Evolutionary conservation across 2,329 filamentous ascomycete genomes (phyloP).

Genomic region (Orbilia oligospora): DNA sequence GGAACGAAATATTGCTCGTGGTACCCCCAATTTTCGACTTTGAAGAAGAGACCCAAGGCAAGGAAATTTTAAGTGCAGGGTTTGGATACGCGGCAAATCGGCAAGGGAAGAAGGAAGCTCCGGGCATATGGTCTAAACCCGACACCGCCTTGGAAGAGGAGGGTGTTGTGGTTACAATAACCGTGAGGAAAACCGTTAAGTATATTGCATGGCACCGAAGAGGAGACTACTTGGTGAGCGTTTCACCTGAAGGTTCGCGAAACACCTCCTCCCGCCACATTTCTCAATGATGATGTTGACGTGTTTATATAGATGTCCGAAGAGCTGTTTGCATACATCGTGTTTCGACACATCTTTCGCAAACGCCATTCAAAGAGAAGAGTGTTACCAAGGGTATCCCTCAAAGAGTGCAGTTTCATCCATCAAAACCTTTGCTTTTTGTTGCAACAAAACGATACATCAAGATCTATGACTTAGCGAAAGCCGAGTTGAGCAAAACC

Average conservation of each 20-base stretch:
- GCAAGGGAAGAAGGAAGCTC: constrained; percentile 77
- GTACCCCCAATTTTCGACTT: constrained; percentile 81
- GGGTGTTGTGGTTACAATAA: constrained; percentile 84
- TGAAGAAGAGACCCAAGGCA: constrained; percentile 80
- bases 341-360: constrained; percentile 91
- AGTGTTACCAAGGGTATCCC: constrained; percentile 70
- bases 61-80: constrained; percentile 85
- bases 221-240: constrained; percentile 93
- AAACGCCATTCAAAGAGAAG: constrained; percentile 81
- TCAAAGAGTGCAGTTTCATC: constrained; percentile 85
- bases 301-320: constrained; percentile 59
- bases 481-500: constrained; percentile 91
- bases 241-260: constrained; percentile 81
- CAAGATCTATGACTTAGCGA: constrained; percentile 91
- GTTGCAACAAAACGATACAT: constrained; percentile 95
- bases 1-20: constrained; percentile 87
- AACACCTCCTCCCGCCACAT: constrained; percentile 12
- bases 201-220: constrained; percentile 92
- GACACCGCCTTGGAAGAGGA: constrained; percentile 77
- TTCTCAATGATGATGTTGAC: constrained; percentile 2
- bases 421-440: constrained; percentile 91
- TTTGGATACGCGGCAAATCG: constrained; percentile 86
- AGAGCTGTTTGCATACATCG: constrained; percentile 93
- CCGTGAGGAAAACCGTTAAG: constrained; percentile 85
- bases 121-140: constrained; percentile 87